Base-by-base conservation (phyloP, 208 protist species). In the Crithidia bombi region DNA sequence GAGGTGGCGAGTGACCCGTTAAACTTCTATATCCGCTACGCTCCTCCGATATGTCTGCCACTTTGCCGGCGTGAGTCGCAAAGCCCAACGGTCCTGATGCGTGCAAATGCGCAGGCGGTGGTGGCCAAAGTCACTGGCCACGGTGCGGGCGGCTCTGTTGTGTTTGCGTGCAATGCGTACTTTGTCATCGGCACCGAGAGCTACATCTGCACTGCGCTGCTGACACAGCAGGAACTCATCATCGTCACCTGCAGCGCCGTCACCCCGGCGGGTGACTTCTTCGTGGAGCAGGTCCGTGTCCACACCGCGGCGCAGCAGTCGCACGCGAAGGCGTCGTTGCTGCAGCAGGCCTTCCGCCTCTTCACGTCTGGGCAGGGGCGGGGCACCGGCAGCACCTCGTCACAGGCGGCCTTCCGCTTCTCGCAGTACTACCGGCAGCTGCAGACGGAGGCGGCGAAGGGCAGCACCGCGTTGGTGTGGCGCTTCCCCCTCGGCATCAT, bases 351-450 rank as follows among this genome's bases (percentile, higher is more conserved):
- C 15, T 62, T 86, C n/a, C 77, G 86, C 12, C 78, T 75, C 17
- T 75, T 92, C 49, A 58, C 74, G 6, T 68, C 73, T 25, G 66
- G 73, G 11, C 75, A 82, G 38, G 49, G n/a, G 35, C 47, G 52
- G 21, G 23, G 41, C 36, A 32, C 52, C 69, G 43, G 78, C 71
- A 59, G 71, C 56, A 77, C 71, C 17, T 71, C 65, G 14, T 83
- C 80, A 17, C 61, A 77, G 54, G 85, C 79, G 2, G 81, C 76
- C 15, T 87, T 89, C 54, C 83, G 85, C 44, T 82, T 81, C 64
- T 93, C 88, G 21, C 85, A 90, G 73, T 91, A 90, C 72, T 93
- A 90, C 70, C 82, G 88, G 6, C 83, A 87, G 70, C 47, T 93
- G 52, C 78, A 81, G 25, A 75, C 81, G 5, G 83, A 91, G 57